Conservation (phyloP, 768 basidiomycete genomes). For the Tremella fuciformis region DNA sequence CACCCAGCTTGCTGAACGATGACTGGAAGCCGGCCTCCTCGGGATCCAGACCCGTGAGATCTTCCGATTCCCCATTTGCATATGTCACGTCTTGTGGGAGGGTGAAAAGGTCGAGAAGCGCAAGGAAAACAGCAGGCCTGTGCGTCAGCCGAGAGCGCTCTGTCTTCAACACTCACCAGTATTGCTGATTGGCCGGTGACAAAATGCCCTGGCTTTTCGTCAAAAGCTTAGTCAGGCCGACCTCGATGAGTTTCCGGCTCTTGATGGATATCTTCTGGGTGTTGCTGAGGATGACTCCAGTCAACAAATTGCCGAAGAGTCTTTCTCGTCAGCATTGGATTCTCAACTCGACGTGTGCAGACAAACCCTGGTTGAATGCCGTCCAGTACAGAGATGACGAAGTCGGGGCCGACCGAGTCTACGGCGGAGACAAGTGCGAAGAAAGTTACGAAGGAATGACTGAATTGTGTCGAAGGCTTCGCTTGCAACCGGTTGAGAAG, state of each 20-base stretch:
- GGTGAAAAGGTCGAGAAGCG: conserved; percentile 71
- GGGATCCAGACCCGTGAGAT: conserved; percentile 77
- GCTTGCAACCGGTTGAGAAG: conserved; percentile 81
- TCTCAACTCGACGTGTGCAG: background rate
- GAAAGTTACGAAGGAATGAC: conserved; percentile 76
- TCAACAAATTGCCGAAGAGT: conserved; percentile 75
- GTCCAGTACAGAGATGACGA: conserved; percentile 72
- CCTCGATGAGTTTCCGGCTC: conserved; percentile 77
- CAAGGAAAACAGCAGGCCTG: conserved; percentile 70
- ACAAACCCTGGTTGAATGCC: conserved; percentile 78
- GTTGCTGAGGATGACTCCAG: conserved; percentile 74
- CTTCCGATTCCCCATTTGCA: conserved; percentile 46
- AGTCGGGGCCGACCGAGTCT: conserved; percentile 73
- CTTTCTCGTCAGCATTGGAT: conserved; percentile 50
- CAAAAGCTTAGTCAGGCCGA: conserved; percentile 75
- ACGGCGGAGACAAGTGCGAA: conserved; percentile 72
- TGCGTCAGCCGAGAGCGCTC: conserved; percentile 2
- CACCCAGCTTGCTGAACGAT: conserved; percentile 84
- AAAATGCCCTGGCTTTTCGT: conserved; percentile 71
- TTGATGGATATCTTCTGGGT: conserved; percentile 73
- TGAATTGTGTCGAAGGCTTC: conserved; percentile 84
- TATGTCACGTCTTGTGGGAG: conserved; percentile 66
- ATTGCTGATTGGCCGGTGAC: conserved; percentile 50
- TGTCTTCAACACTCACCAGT: background rate
- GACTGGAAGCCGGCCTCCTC: conserved; percentile 96